A percentile compares a stretch with the other conserved stretches of the same genome.
Evolutionary conservation across 1,284 basidiomycete genomes (phyloP).

Genomic region (Melanopsichium pennsylvanicum): DNA sequence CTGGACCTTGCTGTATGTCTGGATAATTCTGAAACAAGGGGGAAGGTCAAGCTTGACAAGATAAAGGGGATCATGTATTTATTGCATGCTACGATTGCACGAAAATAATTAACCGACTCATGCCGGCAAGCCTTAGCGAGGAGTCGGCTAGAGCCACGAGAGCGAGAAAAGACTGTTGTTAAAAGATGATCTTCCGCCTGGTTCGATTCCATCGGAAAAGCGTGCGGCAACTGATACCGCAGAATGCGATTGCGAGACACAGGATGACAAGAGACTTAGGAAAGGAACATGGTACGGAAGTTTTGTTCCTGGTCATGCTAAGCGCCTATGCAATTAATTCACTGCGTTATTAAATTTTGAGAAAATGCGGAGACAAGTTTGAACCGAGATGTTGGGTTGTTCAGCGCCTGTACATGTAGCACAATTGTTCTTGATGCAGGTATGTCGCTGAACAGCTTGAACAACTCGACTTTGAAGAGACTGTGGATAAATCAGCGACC

Average conservation of each 20-base stretch:
- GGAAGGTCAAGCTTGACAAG: background rate
- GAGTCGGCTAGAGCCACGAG: conserved; percentile 3
- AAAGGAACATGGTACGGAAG: conserved; percentile 1
- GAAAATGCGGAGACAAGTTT: conserved; percentile 4
- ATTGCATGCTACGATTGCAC: background rate
- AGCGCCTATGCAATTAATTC: conserved; percentile 1
- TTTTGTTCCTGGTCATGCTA: conserved; percentile 4
- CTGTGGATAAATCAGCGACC: background rate
- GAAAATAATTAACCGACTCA: background rate
- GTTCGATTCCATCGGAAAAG: background rate
- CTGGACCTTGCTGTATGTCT: no score
- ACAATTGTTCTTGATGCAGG: no score
- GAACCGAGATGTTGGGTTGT: conserved; percentile 4
- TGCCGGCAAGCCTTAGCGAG: conserved; percentile 5
- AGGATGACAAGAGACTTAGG: background rate
- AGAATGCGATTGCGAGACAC: background rate
- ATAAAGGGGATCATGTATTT: conserved; percentile 1
- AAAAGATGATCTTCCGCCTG: background rate
- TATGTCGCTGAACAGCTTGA: no score
- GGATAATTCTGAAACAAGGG: background rate
- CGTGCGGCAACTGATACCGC: no score
- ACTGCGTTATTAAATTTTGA: background rate
- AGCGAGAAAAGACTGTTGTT: background rate
- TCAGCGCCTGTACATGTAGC: background rate
- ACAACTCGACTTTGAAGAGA: background rate